A percentile compares a stretch with the other conserved stretches of the same genome.
Conservation (phyloP, 2,329 filamentous ascomycete species). For the Curvularia hawaiiensis region DNA sequence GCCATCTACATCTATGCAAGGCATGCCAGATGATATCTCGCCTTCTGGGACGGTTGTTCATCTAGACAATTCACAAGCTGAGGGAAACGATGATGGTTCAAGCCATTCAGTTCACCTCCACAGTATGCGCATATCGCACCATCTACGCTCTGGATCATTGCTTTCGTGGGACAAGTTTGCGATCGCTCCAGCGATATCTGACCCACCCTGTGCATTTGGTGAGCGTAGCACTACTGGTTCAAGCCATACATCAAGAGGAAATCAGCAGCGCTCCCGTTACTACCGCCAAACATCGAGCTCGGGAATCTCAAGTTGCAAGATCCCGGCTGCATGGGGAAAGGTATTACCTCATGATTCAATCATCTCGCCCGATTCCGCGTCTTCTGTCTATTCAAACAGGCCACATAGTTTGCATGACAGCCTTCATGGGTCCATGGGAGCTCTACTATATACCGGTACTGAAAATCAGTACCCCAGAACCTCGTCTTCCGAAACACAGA, state of each 20-base stretch:
- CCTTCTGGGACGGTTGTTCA: background rate
- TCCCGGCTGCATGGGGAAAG: conserved; percentile 48
- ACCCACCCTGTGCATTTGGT: conserved; percentile 17
- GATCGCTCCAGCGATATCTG: conserved; percentile 27
- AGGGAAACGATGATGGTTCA: conserved; percentile 21
- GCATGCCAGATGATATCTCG: conserved; percentile 15
- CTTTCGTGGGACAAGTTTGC: conserved; percentile 44
- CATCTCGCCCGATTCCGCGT: conserved; percentile 30
- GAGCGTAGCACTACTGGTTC: conserved; percentile 29
- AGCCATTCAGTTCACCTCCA: conserved; percentile 49
- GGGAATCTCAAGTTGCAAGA: conserved; percentile 43
- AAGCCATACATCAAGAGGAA: conserved; percentile 22
- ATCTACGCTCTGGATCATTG: conserved; percentile 51
- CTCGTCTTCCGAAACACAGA: conserved; percentile 16
- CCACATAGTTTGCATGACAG: conserved; percentile 46
- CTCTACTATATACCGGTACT: conserved; percentile 18
- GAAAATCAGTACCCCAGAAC: conserved; percentile 14
- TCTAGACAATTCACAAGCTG: conserved; percentile 4
- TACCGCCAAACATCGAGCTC: conserved; percentile 43
- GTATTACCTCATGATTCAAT: conserved; percentile 29
- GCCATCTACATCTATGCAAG: conserved; percentile 22
- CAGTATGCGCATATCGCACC: conserved; percentile 53
- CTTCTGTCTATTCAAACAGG: conserved; percentile 50
- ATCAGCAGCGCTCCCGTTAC: conserved; percentile 22
- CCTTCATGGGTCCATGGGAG: conserved; percentile 31